Conservation (phyloP, 495 filamentous ascomycete genomes). For the Polyplosphaeria fusca region DNA sequence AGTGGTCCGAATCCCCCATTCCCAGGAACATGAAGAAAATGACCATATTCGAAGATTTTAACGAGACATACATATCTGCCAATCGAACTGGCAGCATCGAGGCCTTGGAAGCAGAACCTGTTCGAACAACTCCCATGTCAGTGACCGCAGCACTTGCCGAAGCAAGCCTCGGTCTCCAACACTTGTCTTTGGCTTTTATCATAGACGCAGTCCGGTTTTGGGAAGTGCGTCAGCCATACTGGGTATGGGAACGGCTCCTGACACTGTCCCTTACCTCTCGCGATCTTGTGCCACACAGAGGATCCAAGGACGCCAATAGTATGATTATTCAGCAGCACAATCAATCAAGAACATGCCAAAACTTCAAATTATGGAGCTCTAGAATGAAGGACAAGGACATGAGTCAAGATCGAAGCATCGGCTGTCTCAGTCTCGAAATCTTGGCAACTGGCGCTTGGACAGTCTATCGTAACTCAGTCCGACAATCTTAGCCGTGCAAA, state of each 20-base stretch:
- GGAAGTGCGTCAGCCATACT: slow-evolving; percentile 2
- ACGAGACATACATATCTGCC: slow-evolving; percentile 1
- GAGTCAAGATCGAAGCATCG: too few species aligned
- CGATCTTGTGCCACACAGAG: neutral
- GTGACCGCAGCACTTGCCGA: neutral
- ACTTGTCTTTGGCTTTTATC: slow-evolving; percentile 8
- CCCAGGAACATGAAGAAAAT: neutral
- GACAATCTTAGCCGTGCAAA: too few species aligned
- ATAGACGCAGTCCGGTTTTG: neutral
- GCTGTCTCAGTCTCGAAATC: too few species aligned
- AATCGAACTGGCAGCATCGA: neutral
- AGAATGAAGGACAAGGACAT: slow-evolving; percentile 7
- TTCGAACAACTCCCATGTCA: slow-evolving; percentile 1
- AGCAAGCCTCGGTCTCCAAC: slow-evolving; percentile 7
- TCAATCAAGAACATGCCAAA: slow-evolving; percentile 4
- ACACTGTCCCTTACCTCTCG: neutral
- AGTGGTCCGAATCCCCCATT: neutral
- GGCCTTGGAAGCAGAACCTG: neutral
- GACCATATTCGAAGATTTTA: slow-evolving; percentile 2
- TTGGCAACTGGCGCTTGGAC: too few species aligned
- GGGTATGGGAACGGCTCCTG: slow-evolving; percentile 4
- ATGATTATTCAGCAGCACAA: slow-evolving; percentile 4
- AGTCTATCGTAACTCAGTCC: too few species aligned
- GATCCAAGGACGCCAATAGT: neutral
- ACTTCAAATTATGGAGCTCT: slow-evolving; percentile 6